These are phyloP conservation scores for Aureobasidium sp. DNA, from an alignment of 2,329 filamentous ascomycete species.

Conservation along the genomic window DNA sequence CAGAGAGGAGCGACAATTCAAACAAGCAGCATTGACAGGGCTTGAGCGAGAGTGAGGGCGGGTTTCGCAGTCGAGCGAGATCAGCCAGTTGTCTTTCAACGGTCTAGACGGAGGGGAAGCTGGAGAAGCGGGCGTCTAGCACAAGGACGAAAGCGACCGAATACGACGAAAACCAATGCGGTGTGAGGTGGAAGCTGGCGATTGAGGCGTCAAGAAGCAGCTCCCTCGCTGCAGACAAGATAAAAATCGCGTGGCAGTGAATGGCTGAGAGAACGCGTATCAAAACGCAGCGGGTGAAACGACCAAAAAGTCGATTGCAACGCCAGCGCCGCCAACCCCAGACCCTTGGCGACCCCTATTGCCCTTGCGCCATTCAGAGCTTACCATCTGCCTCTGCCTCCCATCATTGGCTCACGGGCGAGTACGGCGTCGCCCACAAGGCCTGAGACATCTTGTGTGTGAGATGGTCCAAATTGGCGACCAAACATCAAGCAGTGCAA, in stretches of 20 bases:
- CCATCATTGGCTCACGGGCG: not conserved
- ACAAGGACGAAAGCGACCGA: not conserved
- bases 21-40: not conserved
- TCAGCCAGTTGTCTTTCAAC: not conserved
- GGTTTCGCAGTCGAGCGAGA: not conserved
- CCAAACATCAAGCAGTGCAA: not conserved
- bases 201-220: not conserved
- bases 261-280: slow-evolving; percentile 7
- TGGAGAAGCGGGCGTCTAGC: not conserved
- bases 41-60: not conserved
- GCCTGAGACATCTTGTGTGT: not conserved
- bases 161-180: not conserved
- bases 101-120: slow-evolving; percentile 1
- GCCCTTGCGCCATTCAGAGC: not conserved
- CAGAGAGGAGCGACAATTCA: not conserved
- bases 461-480: not conserved
- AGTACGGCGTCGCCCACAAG: not conserved
- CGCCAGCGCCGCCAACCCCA: not conserved
- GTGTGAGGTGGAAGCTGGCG: not conserved
- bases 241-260: slow-evolving; percentile 3
- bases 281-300: not conserved
- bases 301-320: slow-evolving; percentile 7
- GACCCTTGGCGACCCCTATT: slow-evolving; percentile 9
- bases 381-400: not conserved
- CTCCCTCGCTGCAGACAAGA: not conserved